Conservation (phyloP, 306 rosid genomes). For the Comarum palustre region DNA sequence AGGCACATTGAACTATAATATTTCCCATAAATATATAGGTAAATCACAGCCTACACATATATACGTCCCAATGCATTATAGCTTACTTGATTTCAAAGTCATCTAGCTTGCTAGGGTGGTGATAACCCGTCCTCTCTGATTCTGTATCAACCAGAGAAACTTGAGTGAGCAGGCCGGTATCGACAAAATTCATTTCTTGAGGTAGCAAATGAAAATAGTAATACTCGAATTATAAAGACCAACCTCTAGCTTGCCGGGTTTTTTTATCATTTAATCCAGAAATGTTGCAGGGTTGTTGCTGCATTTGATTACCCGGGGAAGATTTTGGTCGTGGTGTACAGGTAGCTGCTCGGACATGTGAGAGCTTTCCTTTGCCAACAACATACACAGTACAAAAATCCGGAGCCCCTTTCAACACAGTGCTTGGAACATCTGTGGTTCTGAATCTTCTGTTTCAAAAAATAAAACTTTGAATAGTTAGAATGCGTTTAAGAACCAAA, state of each 20-base stretch:
- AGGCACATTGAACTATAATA: background rate
- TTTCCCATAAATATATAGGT: background rate
- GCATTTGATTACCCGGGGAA: slow-evolving; percentile 3
- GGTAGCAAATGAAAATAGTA: background rate
- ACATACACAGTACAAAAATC: slow-evolving; percentile 64
- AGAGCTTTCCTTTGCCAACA: slow-evolving; percentile 61
- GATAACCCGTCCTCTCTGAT: slow-evolving; percentile 28
- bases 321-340: background rate
- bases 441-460: slow-evolving; percentile 51
- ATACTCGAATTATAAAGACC: slow-evolving; percentile 7
- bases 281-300: background rate
- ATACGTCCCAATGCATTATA: background rate
- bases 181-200: background rate
- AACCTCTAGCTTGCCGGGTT: slow-evolving; percentile 27
- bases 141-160: slow-evolving; percentile 24
- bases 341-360: slow-evolving; percentile 39
- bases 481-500: background rate
- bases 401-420: slow-evolving; percentile 61
- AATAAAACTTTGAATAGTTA: background rate
- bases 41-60: background rate
- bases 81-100: slow-evolving; percentile 57
- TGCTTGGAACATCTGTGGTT: slow-evolving; percentile 44
- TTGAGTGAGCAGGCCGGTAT: slow-evolving; percentile 9
- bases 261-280: slow-evolving; percentile 18
- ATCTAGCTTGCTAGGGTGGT: slow-evolving; percentile 1